Evolutionary conservation across 176 grass and related monocot genomes (phyloP).

Genomic region (Poa annua): DNA sequence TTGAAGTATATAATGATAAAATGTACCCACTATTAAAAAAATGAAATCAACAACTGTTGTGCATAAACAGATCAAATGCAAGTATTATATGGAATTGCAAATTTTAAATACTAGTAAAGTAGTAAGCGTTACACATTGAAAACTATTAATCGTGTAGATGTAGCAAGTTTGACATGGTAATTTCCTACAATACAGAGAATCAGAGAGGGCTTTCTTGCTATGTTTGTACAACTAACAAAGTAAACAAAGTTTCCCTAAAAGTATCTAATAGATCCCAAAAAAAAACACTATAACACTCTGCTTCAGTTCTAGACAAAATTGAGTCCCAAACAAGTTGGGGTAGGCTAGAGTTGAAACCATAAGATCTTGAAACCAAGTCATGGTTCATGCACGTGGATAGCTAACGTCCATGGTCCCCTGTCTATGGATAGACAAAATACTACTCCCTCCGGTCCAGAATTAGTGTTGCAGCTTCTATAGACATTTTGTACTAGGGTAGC

Average conservation of each 20-base stretch:
- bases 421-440: too few species aligned
- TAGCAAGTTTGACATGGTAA: neutral
- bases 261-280: neutral
- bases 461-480: too few species aligned
- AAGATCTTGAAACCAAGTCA: too few species aligned
- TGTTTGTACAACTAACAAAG: constrained; percentile 7
- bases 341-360: too few species aligned
- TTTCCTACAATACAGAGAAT: constrained; percentile 13
- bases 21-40: neutral
- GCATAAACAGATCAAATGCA: constrained; percentile 13
- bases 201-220: constrained; percentile 14
- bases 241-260: constrained; percentile 11
- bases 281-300: neutral
- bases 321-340: too few species aligned
- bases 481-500: too few species aligned
- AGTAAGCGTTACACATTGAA: neutral
- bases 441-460: too few species aligned
- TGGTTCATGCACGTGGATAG: too few species aligned
- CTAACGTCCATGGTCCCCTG: too few species aligned
- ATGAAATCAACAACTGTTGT: constrained; percentile 26
- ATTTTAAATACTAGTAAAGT: constrained; percentile 11
- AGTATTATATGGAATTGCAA: constrained; percentile 9
- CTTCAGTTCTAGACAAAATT: constrained; percentile 21
- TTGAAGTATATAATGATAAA: constrained; percentile 31
- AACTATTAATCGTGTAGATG: neutral